Evolutionary conservation across 495 filamentous ascomycete species (phyloP).

Genomic region (Hyaloscypha hepaticicola): DNA sequence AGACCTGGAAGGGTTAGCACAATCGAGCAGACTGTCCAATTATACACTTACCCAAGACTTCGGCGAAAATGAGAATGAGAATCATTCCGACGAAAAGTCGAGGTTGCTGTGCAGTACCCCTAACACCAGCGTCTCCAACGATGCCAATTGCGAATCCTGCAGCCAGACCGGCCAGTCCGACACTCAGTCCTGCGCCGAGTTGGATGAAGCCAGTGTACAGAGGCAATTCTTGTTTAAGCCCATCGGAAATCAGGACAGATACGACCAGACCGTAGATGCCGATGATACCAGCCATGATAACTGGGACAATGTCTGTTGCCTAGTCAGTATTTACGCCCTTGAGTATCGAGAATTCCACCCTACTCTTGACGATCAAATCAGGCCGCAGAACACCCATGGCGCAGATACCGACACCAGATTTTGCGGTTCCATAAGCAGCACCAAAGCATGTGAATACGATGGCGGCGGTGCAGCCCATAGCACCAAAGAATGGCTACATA

Average conservation of each 20-base stretch:
- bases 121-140: constrained; percentile 98
- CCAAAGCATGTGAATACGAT: constrained; percentile 99
- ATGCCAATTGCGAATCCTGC: constrained; percentile 99
- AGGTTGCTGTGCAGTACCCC: constrained; percentile 96
- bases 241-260: constrained; percentile 94
- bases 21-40: not conserved
- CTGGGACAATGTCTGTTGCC: constrained; percentile 87
- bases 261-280: constrained; percentile 99
- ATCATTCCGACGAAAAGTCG: constrained; percentile 99
- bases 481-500: constrained; percentile 93
- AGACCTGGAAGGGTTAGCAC: constrained; percentile 60
- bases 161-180: constrained; percentile 95
- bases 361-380: constrained; percentile 99
- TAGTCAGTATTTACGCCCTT: constrained; percentile 8
- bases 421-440: constrained; percentile 97
- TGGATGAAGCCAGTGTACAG: constrained; percentile 97
- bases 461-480: constrained; percentile 96
- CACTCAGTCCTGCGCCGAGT: constrained; percentile 91
- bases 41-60: constrained; percentile 82
- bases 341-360: constrained; percentile 34
- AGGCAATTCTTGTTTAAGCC: constrained; percentile 74
- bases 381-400: constrained; percentile 97
- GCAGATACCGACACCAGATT: constrained; percentile 98
- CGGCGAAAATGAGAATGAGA: constrained; percentile 99
- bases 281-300: constrained; percentile 99